Evolutionary conservation across 2,329 filamentous ascomycete genomes (phyloP), one percentile per base, ranked within the genome.

Genomic region (Fragosphaeria purpurea): DNA sequence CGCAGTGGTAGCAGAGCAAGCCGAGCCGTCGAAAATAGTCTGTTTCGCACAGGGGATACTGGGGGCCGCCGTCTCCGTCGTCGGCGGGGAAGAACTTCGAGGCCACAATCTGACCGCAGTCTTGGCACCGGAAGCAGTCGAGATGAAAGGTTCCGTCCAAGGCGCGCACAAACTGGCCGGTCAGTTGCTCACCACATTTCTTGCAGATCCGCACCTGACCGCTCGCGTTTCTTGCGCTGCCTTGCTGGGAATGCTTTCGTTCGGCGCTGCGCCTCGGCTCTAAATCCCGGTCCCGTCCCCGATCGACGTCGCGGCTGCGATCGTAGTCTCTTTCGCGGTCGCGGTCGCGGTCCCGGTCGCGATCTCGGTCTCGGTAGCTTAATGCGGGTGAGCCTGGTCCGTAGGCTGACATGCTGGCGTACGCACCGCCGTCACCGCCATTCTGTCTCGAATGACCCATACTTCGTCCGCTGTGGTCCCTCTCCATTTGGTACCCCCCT

Each of bases 61-160:
- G 93, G 22, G 77, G 83, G 51, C 80, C 79, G 41, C 88, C 88
- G 58, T 89, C 82, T 60, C 94, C 88, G 59, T 95, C 88, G 58
- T 95, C 90, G 7, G 95, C 87, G 1, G 93, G 93, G 68, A 98
- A 98, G 77, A 98, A 98, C 63, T 98, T 98, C 48, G 91, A 96
- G 41, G 93, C 93, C 39, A 98, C 93, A 54, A 97, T 95, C 67
- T 95, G 86, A 58, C 87, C 88, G 63, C 93, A 98, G 66, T 98
- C 93, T 91, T 88, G 81, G 68, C 93, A 98, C 65, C 88, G 94
- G 70, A 98, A 98, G 75, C 93, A 98, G 67, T 98, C 91, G 58
- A 98, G 72, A 72, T 98, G 93, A 66, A 88, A 98, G 48, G 91
- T 97, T 52, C 89, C 90, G 50, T 90, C 88, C 50, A 98, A 71